These are phyloP conservation scores for Trichoderma sp. DNA, from an alignment of 2,329 filamentous ascomycete genomes.

Conservation along the genomic window DNA sequence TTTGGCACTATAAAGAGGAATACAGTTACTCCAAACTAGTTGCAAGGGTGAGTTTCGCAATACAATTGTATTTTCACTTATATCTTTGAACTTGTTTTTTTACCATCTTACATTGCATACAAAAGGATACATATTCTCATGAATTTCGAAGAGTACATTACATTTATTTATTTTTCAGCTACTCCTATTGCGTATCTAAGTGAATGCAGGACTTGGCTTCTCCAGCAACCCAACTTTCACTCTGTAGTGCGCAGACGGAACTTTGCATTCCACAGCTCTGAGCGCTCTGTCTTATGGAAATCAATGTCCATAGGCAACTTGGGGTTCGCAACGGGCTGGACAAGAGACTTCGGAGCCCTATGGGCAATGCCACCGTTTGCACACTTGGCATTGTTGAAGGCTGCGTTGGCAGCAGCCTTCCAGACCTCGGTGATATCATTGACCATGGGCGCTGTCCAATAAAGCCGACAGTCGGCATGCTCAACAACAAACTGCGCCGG, in stretches of 20 bases:
- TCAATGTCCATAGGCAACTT: background rate
- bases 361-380: constrained; percentile 38
- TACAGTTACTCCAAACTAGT: too few relatives aligned
- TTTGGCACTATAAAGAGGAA: too few relatives aligned
- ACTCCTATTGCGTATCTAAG: too few relatives aligned
- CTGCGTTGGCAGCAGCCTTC: constrained; percentile 45
- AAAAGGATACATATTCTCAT: too few relatives aligned
- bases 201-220: too few relatives aligned
- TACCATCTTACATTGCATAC: too few relatives aligned
- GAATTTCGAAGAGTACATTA: too few relatives aligned
- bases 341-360: background rate
- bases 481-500: constrained; percentile 53
- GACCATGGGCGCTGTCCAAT: constrained; percentile 52
- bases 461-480: constrained; percentile 52
- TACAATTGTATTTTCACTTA: too few relatives aligned
- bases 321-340: background rate
- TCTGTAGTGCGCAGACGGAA: background rate
- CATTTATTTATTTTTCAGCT: too few relatives aligned
- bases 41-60: too few relatives aligned
- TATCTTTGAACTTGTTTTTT: too few relatives aligned
- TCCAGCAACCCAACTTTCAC: background rate
- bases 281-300: background rate
- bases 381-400: constrained; percentile 45
- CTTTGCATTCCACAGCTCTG: background rate
- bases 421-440: constrained; percentile 49